Base-by-base conservation (phyloP, 176 grass and related monocot genomes). In the Melocanna baccifera region DNA sequence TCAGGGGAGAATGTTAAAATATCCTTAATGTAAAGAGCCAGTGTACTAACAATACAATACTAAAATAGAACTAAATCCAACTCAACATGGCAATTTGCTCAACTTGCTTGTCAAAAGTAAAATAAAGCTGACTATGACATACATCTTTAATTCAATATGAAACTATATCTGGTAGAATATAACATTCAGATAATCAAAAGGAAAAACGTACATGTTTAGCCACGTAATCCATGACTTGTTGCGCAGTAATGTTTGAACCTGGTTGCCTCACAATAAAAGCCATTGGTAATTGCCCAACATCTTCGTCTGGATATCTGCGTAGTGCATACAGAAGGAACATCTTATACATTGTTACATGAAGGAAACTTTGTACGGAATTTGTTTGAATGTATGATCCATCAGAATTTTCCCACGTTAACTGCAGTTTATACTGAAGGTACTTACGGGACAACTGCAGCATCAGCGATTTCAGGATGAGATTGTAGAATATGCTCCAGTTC, bases 281-380 rank as follows among this genome's bases (percentile, higher is more conserved):
- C 89, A 98, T 89, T 51, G 96, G 92, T 80, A 95, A 23, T 77
- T 98, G 80, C 58, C 93, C 96, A 59, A 18, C 93, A 78, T 95
- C 91, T 87, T 95, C 96, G 81, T 98, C 89, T 71, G 96, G 96
- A 85, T 92, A 93, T 41, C 96, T 95, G 85, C 51, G 79, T 76
- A 55, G 23, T 11, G 55, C 66, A 75, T 57, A 64, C 25, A 58
- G 19, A 67, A 78, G 22, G n/a, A 5, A 58, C 42, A 86, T 67
- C 2, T 61, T 63, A 78, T 12, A 30, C 61, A 40, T 23, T 29
- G 39, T 30, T 8, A 4, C 20, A 78, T 23, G 39, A 29, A 50
- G 10, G 4, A 77, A 83, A 18, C 36, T 72, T 41, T 6, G 1
- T 67, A 41, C 26, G 40, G 22, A 41, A 46, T 78, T 23, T 32